Conservation (phyloP, 148 eudicot genomes). For the Selenicereus undatus region DNA sequence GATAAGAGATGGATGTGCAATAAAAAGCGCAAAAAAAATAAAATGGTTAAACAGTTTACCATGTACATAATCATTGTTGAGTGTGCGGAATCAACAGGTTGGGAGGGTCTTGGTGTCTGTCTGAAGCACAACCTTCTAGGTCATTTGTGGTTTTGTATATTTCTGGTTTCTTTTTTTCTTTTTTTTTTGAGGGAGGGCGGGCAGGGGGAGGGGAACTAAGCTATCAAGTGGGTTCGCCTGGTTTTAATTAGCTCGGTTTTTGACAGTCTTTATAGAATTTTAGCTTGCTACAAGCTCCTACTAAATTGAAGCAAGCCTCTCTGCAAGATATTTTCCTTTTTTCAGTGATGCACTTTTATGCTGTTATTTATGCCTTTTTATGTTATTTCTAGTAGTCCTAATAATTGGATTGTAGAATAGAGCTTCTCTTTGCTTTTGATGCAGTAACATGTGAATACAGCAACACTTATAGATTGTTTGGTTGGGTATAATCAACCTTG, state of each 20-base stretch:
- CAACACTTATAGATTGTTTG: no score
- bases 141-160: not conserved
- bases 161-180: not conserved
- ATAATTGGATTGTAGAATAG: not conserved
- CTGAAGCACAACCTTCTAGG: not conserved
- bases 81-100: not conserved
- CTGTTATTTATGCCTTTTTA: not conserved
- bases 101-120: not conserved
- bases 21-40: not conserved
- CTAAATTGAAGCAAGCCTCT: not conserved
- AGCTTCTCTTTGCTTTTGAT: not conserved
- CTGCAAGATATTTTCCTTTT: not conserved
- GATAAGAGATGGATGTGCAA: not conserved
- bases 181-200: not conserved
- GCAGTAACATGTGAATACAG: not conserved
- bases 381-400: not conserved
- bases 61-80: not conserved
- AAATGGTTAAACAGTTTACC: not conserved
- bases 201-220: no score
- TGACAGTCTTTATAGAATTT: not conserved
- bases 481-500: no score
- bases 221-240: not conserved
- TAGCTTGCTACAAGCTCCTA: not conserved
- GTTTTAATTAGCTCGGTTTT: no score
- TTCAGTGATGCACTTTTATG: not conserved